Percentiles rank a stretch among this genome's conserved stretches.
phyloP scores from a whole-genome alignment of 1,284 basidiomycete species.

The Malassezia nana region DNA sequence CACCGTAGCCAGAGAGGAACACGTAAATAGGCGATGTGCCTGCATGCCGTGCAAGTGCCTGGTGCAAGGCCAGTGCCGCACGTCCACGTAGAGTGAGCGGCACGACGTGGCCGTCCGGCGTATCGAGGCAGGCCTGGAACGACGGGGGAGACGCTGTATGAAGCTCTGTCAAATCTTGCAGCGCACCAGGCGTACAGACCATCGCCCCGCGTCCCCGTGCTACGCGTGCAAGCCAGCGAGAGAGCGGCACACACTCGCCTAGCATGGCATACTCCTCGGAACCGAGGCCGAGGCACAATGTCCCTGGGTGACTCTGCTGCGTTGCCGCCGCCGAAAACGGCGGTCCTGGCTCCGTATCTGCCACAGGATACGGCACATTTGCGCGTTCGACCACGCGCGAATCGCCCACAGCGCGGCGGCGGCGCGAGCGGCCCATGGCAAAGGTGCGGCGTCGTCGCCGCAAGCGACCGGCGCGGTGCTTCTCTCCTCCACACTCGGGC shows the following conservation, averaged over 20 bases:
- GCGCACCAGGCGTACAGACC: constrained; percentile 1
- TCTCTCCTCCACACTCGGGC: constrained; percentile 6
- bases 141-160: background rate
- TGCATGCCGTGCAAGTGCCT: background rate
- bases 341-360: background rate
- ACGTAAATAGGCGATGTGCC: background rate
- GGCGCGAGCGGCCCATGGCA: constrained; percentile 8
- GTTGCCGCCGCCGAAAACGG: background rate
- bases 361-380: constrained; percentile 7
- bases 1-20: constrained; percentile 16
- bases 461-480: background rate
- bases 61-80: constrained; percentile 3
- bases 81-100: constrained; percentile 6
- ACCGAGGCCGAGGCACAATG: background rate
- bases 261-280: constrained; percentile 4
- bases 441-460: no score
- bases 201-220: constrained; percentile 12
- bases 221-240: constrained; percentile 7
- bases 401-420: background rate
- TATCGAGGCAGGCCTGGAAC: constrained; percentile 8
- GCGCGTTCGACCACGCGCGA: background rate
- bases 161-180: background rate
- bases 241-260: constrained; percentile 1
- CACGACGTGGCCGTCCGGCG: background rate
- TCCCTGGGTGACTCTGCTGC: background rate